Base-by-base conservation (phyloP, 345 rosid genomes). In the Populus tremula region DNA sequence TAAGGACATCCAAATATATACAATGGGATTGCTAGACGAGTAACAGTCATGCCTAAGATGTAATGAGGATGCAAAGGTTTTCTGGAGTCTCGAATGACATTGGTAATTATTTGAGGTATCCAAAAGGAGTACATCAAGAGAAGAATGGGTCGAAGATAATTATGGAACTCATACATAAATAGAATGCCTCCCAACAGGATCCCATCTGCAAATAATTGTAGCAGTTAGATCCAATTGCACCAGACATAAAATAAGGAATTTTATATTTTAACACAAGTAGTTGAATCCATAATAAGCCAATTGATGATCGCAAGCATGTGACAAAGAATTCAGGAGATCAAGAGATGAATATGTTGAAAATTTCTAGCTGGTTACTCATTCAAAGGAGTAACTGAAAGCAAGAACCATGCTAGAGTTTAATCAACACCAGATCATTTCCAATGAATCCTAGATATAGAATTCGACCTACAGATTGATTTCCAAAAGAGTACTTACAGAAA, bases 161-260 rank as follows among this genome's bases (percentile, higher is more conserved):
- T 87, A 77, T 91, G 99, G 86, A 93, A 91, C 89, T 93, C 94
- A 1, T 93, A 96, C 97, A 96, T 92, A 78, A 96, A 76, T 87
- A 93, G 83, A 85, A 96, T 92, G 86, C 99, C 99, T 80, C 98
- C 98, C 85, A 93, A 87, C 77, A 96, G 99, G 86, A 93, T 89
- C 69, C 99, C 99, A 89, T 96, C 99, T 96, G 92, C 87, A 81
- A 71, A 82, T 56, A 50, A 65, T 71, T 69, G 38, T 35, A 72
- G 33, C 8, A 76, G 35, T 31, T 21, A 59, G 78, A 72, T 77
- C 71, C 77, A 13, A 11, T 73, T 49, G 76, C 54, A 38, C 54
- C 25, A 43, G 23, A 67, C 31, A 47, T 21, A 20, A 54, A 31
- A 53, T 35, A 43, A 1, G 12, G 68, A 68, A 75, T 5, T 29